These are phyloP conservation scores for Ganoderma lingzhi DNA, from an alignment of 1,284 basidiomycete genomes.

Conservation along the genomic window DNA sequence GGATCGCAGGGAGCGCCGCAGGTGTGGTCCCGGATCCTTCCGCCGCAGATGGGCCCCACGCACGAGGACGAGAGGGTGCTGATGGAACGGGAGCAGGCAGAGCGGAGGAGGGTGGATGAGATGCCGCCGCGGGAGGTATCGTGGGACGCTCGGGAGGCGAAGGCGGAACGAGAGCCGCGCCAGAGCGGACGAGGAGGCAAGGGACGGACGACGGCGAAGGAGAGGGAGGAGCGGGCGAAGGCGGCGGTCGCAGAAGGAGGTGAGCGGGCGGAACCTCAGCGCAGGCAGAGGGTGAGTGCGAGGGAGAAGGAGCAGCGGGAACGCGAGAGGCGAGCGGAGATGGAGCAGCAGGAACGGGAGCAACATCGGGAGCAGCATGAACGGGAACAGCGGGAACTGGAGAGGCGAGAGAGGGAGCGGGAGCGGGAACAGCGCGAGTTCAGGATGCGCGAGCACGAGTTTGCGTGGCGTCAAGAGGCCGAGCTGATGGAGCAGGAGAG, in stretches of 20 bases:
- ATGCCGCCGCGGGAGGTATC: conserved; percentile 19
- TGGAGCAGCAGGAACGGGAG: conserved; percentile 14
- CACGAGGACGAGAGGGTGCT: conserved; percentile 27
- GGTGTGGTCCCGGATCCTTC: conserved; percentile 32
- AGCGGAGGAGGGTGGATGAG: conserved; percentile 21
- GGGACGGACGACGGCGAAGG: conserved; percentile 26
- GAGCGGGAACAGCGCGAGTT: conserved; percentile 10
- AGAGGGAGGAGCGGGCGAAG: conserved; percentile 29
- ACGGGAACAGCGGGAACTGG: conserved; percentile 25
- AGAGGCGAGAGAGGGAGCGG: conserved; percentile 21
- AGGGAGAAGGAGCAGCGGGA: conserved; percentile 32
- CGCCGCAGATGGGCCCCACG: conserved; percentile 20
- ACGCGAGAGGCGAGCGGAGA: conserved; percentile 26
- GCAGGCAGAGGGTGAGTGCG: conserved; percentile 17
- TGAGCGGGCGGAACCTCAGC: conserved; percentile 9
- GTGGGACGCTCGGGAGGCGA: conserved; percentile 23
- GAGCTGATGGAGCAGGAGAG: conserved; percentile 29
- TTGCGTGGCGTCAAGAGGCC: conserved; percentile 32
- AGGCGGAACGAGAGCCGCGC: conserved; percentile 20
- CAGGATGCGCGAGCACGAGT: conserved; percentile 25
- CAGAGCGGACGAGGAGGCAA: conserved; percentile 13
- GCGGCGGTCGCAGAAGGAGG: conserved; percentile 7
- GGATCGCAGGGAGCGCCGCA: conserved; percentile 12
- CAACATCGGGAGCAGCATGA: conserved; percentile 20
- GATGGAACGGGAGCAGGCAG: conserved; percentile 17